phyloP scores from a whole-genome alignment of 371 early-diverging fungal species.

The Mucor velutinosus region DNA sequence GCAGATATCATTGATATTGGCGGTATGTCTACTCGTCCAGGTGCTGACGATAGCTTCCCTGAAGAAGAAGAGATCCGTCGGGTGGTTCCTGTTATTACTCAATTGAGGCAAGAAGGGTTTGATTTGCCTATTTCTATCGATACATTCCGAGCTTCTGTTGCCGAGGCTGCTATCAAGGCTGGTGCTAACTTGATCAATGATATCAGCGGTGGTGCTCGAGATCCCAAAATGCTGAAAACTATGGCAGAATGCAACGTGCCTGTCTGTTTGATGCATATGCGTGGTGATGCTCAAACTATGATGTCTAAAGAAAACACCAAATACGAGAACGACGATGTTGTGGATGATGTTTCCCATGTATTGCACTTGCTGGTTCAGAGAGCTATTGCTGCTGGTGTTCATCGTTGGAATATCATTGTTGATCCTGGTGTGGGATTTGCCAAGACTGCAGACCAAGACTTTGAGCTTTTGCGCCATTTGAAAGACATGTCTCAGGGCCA shows the following conservation, averaged over 20 bases:
- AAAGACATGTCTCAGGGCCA: conserved; percentile 59
- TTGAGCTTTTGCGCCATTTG: conserved; percentile 79
- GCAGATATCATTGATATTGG: conserved; percentile 96
- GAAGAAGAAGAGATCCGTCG: conserved; percentile 84
- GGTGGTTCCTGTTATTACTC: conserved; percentile 86
- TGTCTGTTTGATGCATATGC: conserved; percentile 96
- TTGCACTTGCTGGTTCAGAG: conserved; percentile 66
- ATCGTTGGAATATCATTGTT: conserved; percentile 94
- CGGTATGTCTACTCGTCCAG: conserved; percentile 93
- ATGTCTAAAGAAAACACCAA: conserved; percentile 59
- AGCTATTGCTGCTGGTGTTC: conserved; percentile 80
- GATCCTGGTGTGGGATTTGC: conserved; percentile 99
- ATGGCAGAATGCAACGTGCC: conserved; percentile 85
- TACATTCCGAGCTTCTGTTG: conserved; percentile 86
- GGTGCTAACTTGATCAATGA: conserved; percentile 95
- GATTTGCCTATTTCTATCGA: conserved; percentile 89
- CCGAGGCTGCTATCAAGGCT: conserved; percentile 74
- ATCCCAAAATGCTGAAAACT: conserved; percentile 77
- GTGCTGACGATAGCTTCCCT: conserved; percentile 74
- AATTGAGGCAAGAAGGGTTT: conserved; percentile 68
- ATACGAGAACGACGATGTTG: conserved; percentile 76
- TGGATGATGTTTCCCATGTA: conserved; percentile 71
- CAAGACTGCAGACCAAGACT: conserved; percentile 85
- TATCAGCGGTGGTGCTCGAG: conserved; percentile 87
- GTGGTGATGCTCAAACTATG: conserved; percentile 94